phyloP scores from a whole-genome alignment of 768 basidiomycete genomes.

The Cystoderma amianthinum region DNA sequence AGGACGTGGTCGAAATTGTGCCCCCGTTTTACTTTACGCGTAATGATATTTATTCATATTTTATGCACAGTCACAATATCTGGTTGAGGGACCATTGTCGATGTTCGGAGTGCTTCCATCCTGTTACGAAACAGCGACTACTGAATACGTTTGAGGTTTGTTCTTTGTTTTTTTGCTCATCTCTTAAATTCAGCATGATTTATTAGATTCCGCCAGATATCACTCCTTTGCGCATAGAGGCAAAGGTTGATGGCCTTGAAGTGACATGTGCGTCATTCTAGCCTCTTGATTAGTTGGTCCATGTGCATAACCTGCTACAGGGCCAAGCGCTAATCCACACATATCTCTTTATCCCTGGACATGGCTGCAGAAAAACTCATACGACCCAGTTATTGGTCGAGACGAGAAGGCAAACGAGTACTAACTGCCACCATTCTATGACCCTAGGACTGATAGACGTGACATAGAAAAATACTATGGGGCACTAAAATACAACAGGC shows the following conservation, averaged over 20 bases:
- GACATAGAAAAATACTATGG: constrained; percentile 68
- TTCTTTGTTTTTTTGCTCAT: not conserved
- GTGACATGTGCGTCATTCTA: constrained; percentile 58
- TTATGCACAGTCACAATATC: constrained; percentile 64
- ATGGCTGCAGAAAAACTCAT: constrained; percentile 75
- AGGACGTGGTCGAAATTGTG: constrained; percentile 74
- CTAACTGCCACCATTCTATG: constrained; percentile 11
- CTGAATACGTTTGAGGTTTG: constrained; percentile 78
- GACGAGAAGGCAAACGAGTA: constrained; percentile 33
- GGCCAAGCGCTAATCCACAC: constrained; percentile 58
- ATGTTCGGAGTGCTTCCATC: constrained; percentile 81
- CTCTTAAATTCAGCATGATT: constrained; percentile 1
- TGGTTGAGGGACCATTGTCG: constrained; percentile 94
- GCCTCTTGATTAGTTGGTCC: not conserved
- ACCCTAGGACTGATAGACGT: not conserved
- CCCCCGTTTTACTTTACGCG: constrained; percentile 16
- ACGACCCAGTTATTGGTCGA: constrained; percentile 56
- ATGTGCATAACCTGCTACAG: constrained; percentile 17
- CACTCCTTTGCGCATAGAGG: constrained; percentile 49
- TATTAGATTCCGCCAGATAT: constrained; percentile 68
- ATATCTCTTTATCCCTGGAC: constrained; percentile 83
- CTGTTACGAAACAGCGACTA: constrained; percentile 84
- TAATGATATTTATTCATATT: constrained; percentile 1
- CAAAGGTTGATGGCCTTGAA: constrained; percentile 57
- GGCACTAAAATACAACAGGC: constrained; percentile 65